Conservation (phyloP, 2,329 filamentous ascomycete genomes). For the Chrysoporthe cubensis region DNA sequence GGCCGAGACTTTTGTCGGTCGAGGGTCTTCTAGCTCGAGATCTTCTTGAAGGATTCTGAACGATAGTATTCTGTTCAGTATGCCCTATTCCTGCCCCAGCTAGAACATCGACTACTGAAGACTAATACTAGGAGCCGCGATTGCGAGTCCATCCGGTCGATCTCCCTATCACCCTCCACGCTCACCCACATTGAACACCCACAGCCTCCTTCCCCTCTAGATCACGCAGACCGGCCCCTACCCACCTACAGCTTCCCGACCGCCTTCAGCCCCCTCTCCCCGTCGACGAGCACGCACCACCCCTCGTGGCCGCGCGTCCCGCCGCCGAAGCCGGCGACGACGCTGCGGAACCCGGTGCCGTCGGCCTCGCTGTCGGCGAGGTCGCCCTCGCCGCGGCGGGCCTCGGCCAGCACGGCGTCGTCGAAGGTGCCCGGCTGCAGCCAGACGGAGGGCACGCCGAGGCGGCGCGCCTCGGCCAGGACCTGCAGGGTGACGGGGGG, state of each 20-base stretch:
- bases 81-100: too few relatives aligned
- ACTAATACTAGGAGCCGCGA: too few relatives aligned
- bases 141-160: too few relatives aligned
- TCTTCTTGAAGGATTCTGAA: too few relatives aligned
- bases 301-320: conserved; percentile 64
- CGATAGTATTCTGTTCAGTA: too few relatives aligned
- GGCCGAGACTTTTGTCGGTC: too few relatives aligned
- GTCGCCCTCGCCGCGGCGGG: conserved; percentile 53
- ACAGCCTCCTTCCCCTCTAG: background rate
- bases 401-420: conserved; percentile 72
- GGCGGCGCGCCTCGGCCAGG: conserved; percentile 66
- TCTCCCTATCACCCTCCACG: background rate
- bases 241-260: conserved; percentile 53
- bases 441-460: conserved; percentile 78
- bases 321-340: conserved; percentile 69
- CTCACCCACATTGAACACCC: background rate
- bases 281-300: conserved; percentile 88
- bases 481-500: conserved; percentile 75
- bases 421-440: conserved; percentile 91
- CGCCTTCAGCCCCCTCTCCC: conserved; percentile 64
- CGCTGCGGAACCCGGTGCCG: conserved; percentile 61
- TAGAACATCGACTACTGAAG: too few relatives aligned
- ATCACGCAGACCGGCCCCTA: too few relatives aligned
- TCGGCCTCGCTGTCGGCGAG: conserved; percentile 36
- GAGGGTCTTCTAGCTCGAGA: too few relatives aligned